Percentiles rank a stretch among this genome's conserved stretches.
phyloP scores from a whole-genome alignment of 2,329 filamentous ascomycete species.

The Talaromyces sp. region DNA sequence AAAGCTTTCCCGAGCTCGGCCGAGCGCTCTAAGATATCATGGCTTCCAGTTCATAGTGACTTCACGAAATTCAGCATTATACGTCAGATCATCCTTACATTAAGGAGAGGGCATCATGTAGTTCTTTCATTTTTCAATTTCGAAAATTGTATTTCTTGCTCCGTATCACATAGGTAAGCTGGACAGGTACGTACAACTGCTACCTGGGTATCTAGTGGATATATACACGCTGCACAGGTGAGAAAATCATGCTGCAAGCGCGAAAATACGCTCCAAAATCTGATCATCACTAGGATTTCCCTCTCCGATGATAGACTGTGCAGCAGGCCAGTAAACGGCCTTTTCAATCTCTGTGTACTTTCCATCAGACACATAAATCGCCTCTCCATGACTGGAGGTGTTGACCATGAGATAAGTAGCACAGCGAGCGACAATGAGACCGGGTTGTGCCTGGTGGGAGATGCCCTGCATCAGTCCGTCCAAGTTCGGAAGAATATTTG shows the following conservation, averaged over 20 bases:
- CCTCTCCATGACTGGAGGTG: slow-evolving; percentile 46
- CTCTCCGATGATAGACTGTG: slow-evolving; percentile 2
- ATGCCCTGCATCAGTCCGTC: neutral
- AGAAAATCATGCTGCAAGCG: neutral
- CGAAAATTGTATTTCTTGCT: neutral
- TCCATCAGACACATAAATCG: slow-evolving; percentile 51
- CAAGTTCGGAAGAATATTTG: slow-evolving; percentile 43
- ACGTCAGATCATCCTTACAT: too few relatives aligned
- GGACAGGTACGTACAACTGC: neutral
- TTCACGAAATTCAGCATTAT: too few relatives aligned
- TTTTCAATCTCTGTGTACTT: slow-evolving; percentile 56
- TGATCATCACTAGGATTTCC: slow-evolving; percentile 6
- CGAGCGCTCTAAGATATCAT: neutral
- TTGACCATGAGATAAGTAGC: slow-evolving; percentile 53
- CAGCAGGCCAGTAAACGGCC: slow-evolving; percentile 19
- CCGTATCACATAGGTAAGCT: neutral
- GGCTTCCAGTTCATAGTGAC: too few relatives aligned
- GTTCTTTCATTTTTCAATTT: neutral
- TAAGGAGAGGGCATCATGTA: too few relatives aligned
- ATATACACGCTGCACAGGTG: too few relatives aligned
- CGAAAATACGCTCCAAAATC: neutral
- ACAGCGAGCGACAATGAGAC: slow-evolving; percentile 48
- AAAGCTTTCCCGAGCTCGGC: neutral
- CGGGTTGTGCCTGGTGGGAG: slow-evolving; percentile 40
- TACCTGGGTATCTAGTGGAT: neutral